Percentiles rank a stretch among this genome's conserved stretches.
phyloP scores from a whole-genome alignment of 306 rosid species.

The Calophaca sinica region DNA sequence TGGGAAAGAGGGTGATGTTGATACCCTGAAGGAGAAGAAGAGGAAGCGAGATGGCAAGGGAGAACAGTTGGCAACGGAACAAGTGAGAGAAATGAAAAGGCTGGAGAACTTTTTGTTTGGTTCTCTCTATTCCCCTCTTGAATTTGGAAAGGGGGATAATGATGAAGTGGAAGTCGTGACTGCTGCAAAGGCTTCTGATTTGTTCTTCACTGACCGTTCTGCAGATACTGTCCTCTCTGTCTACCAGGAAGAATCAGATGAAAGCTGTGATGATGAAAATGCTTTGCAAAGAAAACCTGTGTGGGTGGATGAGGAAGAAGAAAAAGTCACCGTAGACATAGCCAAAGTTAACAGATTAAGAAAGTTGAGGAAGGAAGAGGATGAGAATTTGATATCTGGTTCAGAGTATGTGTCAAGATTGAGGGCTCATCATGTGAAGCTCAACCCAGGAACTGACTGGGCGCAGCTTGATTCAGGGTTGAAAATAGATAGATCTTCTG shows the following conservation, averaged over 20 bases:
- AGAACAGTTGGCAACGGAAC: constrained; percentile 52
- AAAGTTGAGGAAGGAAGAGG: constrained; percentile 85
- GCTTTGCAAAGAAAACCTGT: constrained; percentile 68
- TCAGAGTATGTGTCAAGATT: constrained; percentile 81
- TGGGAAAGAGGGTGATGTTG: constrained; percentile 26
- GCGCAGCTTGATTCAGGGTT: constrained; percentile 50
- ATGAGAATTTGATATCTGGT: constrained; percentile 73
- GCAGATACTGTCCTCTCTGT: constrained; percentile 56
- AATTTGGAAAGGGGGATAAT: constrained; percentile 64
- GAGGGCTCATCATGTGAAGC: constrained; percentile 90
- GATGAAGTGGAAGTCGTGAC: constrained; percentile 38
- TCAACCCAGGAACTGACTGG: constrained; percentile 88
- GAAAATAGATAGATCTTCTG: constrained; percentile 8
- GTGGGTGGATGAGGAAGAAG: constrained; percentile 94
- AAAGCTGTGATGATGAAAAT: constrained; percentile 23
- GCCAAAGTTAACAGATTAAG: constrained; percentile 75
- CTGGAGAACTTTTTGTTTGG: constrained; percentile 81
- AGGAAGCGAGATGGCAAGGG: constrained; percentile 63
- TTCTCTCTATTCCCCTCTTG: constrained; percentile 71
- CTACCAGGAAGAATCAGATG: constrained; percentile 55
- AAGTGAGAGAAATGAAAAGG: constrained; percentile 73
- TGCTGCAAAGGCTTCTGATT: constrained; percentile 46
- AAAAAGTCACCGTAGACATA: constrained; percentile 62
- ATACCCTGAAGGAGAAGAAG: constrained; percentile 49
- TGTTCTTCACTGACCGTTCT: constrained; percentile 74